A percentile compares a stretch with the other conserved stretches of the same genome.
Conservation (phyloP, 2,329 filamentous ascomycete species). For the Thielaviopsis cerberus region DNA sequence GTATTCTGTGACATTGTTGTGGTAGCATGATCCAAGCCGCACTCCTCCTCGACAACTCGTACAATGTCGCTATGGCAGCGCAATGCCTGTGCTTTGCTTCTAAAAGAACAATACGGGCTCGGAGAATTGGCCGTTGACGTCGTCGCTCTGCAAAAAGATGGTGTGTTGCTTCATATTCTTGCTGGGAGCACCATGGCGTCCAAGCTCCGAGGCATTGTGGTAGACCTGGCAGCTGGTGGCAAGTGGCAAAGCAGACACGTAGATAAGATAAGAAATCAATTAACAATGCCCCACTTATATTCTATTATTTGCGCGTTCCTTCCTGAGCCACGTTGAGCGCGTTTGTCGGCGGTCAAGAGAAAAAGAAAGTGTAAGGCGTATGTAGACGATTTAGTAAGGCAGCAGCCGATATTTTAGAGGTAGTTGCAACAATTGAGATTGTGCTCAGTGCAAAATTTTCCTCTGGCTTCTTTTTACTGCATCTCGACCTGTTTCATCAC, state of each 20-base stretch:
- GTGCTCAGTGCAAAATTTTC: not conserved
- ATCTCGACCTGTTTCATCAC: not conserved
- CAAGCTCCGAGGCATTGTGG: not conserved
- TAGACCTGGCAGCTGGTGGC: not conserved
- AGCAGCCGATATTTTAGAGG: not conserved
- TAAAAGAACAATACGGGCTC: no score
- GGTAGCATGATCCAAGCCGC: no score
- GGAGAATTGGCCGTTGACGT: no score
- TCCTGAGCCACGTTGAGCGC: not conserved
- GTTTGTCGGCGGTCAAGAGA: not conserved
- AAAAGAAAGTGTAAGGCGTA: not conserved
- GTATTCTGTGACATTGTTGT: no score
- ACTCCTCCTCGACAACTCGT: no score
- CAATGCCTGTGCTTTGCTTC: not conserved
- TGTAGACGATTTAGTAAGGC: not conserved
- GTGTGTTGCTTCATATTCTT: not conserved
- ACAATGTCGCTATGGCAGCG: no score
- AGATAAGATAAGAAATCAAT: not conserved
- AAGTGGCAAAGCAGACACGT: not conserved
- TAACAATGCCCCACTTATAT: not conserved
- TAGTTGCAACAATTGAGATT: not conserved
- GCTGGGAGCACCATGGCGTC: not conserved
- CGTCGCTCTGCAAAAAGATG: no score
- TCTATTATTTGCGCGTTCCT: not conserved
- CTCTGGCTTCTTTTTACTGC: not conserved